phyloP scores from a whole-genome alignment of 345 rosid species.

The Syzygium jambos region DNA sequence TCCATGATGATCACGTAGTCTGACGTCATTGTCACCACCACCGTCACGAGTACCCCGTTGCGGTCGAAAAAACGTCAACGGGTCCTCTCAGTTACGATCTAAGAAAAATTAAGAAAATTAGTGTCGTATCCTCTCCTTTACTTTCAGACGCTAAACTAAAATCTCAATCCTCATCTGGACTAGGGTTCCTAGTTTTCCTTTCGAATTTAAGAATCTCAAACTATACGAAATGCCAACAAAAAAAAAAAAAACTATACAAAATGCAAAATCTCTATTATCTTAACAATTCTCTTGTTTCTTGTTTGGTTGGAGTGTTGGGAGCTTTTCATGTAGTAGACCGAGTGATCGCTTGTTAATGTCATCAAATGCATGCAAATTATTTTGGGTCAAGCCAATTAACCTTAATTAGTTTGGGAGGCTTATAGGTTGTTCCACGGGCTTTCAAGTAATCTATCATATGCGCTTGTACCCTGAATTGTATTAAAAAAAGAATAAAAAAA shows the following conservation, averaged over 20 bases:
- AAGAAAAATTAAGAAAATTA: too few species aligned
- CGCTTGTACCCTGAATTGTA: too few species aligned
- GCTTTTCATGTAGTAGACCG: fast-evolving
- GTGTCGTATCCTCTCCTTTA: too few species aligned
- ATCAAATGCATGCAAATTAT: not conserved
- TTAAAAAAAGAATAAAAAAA: too few species aligned
- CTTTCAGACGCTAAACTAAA: too few species aligned
- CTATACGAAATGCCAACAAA: too few species aligned
- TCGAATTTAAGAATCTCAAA: not conserved
- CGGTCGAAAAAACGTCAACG: too few species aligned
- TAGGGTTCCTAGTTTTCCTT: not conserved
- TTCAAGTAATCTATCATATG: too few species aligned
- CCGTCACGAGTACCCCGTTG: fast-evolving
- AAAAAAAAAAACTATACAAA: too few species aligned
- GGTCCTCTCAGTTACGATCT: fast-evolving
- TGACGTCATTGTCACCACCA: not conserved
- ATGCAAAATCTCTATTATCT: not conserved
- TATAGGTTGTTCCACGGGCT: too few species aligned
- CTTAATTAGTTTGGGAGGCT: too few species aligned
- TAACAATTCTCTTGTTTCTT: not conserved
- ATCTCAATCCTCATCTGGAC: too few species aligned
- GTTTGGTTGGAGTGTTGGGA: not conserved
- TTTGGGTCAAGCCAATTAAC: fast-evolving
- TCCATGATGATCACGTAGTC: not conserved
- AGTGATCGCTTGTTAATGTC: not conserved